Conservation (phyloP, 495 filamentous ascomycete genomes). For the Bombardia bombarda region DNA sequence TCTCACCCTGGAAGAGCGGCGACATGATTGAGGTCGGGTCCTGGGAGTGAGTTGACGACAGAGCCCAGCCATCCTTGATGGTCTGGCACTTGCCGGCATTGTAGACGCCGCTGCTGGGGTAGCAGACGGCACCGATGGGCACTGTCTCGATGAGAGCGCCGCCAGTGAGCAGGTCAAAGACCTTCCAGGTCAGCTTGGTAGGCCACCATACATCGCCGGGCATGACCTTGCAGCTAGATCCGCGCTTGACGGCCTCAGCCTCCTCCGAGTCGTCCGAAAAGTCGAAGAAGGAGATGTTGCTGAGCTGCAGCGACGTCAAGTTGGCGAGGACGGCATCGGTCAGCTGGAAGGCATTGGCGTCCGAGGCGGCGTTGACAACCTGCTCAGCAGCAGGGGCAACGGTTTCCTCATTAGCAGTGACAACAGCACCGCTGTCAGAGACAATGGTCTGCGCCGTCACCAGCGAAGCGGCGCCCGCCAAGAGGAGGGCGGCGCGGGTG, state of each 20-base stretch:
- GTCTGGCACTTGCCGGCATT: slow-evolving; percentile 33
- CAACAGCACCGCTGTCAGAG: background rate
- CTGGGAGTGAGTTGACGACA: slow-evolving; percentile 21
- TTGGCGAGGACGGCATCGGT: slow-evolving; percentile 2
- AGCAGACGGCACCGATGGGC: slow-evolving; percentile 49
- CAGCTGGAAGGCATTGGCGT: background rate
- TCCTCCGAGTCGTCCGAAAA: background rate
- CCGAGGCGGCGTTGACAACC: background rate
- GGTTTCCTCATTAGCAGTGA: background rate
- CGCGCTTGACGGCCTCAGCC: background rate
- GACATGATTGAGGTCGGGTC: slow-evolving; percentile 44
- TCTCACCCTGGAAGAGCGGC: slow-evolving; percentile 38
- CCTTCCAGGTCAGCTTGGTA: slow-evolving; percentile 24
- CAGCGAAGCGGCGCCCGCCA: background rate
- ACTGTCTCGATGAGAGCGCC: slow-evolving; percentile 48
- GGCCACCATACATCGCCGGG: slow-evolving; percentile 45
- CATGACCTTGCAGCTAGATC: slow-evolving; percentile 36
- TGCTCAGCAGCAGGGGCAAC: background rate
- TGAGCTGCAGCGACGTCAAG: background rate
- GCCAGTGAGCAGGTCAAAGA: slow-evolving; percentile 40
- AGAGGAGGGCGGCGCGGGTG: background rate
- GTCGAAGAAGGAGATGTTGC: background rate
- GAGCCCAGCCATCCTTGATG: slow-evolving; percentile 22
- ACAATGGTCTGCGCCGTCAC: slow-evolving; percentile 1
- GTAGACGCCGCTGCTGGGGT: slow-evolving; percentile 39